These are phyloP conservation scores for Xenoacremonium recifei DNA, from an alignment of 2,329 filamentous ascomycete species.

Conservation along the genomic window DNA sequence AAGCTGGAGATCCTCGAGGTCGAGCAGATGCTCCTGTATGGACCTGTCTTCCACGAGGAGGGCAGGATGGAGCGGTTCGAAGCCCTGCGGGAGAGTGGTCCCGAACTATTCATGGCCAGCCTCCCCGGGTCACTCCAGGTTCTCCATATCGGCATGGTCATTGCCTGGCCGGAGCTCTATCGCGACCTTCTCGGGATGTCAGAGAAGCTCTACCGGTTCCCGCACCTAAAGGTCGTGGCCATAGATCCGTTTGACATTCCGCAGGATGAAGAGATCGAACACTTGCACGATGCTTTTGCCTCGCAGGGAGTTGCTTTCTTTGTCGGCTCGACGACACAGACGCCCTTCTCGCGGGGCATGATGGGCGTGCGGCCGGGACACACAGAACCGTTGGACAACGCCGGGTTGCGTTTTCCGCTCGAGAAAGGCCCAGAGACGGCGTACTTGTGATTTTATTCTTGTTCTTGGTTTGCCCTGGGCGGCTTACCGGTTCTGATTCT, in stretches of 20 bases:
- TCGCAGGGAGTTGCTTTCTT: conserved; percentile 16
- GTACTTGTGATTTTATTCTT: too few relatives aligned
- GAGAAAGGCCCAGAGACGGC: too few relatives aligned
- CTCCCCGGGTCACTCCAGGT: conserved; percentile 21
- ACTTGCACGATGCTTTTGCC: conserved; percentile 17
- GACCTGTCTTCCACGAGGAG: conserved; percentile 23
- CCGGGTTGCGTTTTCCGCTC: conserved; percentile 18
- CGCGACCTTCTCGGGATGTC: conserved; percentile 22
- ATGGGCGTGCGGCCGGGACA: conserved; percentile 24
- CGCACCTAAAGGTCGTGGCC: conserved; percentile 19
- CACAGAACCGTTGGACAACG: conserved; percentile 9
- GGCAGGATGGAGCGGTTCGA: conserved; percentile 17
- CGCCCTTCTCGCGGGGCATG: conserved; percentile 25
- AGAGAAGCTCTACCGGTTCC: conserved; percentile 21
- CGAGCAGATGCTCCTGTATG: conserved; percentile 26
- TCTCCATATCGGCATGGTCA: conserved; percentile 24
- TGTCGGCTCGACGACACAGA: conserved; percentile 23
- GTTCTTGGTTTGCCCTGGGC: too few relatives aligned
- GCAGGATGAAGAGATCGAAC: conserved; percentile 14
- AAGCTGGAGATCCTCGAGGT: conserved; percentile 25
- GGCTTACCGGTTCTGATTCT: too few relatives aligned
- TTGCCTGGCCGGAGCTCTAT: conserved; percentile 25
- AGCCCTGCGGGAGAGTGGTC: conserved; percentile 14
- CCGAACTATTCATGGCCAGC: conserved; percentile 25
- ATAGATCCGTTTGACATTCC: conserved; percentile 24